A percentile compares a stretch with the other conserved stretches of the same genome.
Evolutionary conservation across 176 grass and related monocot species (phyloP).

Genomic region (Secale cereale): DNA sequence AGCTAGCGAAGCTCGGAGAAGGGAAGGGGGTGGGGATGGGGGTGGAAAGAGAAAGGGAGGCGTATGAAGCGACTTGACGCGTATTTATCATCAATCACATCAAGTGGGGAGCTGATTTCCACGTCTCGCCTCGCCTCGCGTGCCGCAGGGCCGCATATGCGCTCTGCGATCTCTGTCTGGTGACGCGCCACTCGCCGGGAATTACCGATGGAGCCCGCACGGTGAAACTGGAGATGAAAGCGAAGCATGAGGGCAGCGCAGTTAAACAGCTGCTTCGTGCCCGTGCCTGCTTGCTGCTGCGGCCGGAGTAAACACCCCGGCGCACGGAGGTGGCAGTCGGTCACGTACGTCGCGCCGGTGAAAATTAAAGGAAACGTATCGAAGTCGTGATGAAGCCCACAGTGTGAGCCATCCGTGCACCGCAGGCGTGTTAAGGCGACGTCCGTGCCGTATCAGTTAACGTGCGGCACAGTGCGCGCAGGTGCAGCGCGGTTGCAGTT

Average conservation of each 20-base stretch:
- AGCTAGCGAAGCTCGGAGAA: neutral
- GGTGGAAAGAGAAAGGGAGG: conserved; percentile 2
- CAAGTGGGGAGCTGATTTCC: neutral
- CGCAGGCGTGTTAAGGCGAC: neutral
- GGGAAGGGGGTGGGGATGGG: neutral
- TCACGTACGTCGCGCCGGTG: neutral
- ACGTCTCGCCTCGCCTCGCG: conserved; percentile 16
- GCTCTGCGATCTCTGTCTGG: conserved; percentile 45
- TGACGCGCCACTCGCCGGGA: neutral
- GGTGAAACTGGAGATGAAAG: neutral
- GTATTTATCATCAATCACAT: conserved; percentile 50
- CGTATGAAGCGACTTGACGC: conserved; percentile 13
- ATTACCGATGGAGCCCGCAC: neutral
- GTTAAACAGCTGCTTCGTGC: neutral
- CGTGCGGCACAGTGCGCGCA: neutral
- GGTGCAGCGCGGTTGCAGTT: no score
- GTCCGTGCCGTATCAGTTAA: neutral
- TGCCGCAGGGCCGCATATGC: conserved; percentile 45
- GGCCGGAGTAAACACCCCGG: no score
- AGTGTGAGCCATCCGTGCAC: neutral
- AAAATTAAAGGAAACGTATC: neutral
- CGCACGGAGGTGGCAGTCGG: neutral
- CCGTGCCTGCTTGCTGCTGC: no score
- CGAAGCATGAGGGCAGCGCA: neutral
- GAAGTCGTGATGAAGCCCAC: neutral